Percentiles rank a stretch among this genome's conserved stretches.
phyloP scores from a whole-genome alignment of 148 eudicot species.

The Mesembryanthemum crystallinum region DNA sequence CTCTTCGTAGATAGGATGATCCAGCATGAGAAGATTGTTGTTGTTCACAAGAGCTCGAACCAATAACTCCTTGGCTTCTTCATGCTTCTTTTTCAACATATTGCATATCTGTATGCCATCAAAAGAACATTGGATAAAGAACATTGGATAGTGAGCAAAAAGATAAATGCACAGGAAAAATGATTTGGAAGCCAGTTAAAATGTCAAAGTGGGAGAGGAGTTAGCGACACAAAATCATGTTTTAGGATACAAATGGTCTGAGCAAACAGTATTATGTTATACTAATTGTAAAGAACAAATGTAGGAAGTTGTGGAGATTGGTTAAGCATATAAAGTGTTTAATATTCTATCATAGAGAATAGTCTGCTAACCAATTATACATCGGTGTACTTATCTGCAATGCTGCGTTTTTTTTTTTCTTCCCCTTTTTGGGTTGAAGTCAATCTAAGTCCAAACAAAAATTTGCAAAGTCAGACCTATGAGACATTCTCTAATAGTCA shows the following conservation, averaged over 20 bases:
- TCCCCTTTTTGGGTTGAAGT: no score
- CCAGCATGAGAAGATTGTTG: conserved; percentile 81
- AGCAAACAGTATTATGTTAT: not conserved
- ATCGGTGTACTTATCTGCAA: no score
- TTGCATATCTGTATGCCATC: conserved; percentile 57
- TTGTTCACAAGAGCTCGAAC: conserved; percentile 77
- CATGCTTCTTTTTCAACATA: conserved; percentile 80
- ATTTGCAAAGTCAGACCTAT: no score
- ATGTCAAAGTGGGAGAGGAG: not conserved
- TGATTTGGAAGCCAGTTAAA: not conserved
- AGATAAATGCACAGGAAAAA: not conserved
- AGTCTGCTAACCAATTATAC: no score
- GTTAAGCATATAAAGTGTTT: not conserved
- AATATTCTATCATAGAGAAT: not conserved
- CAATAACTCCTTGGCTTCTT: conserved; percentile 89
- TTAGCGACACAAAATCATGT: not conserved
- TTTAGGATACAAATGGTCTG: not conserved
- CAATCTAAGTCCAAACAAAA: no score
- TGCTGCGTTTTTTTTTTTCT: no score
- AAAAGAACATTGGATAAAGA: not conserved
- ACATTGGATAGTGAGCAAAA: not conserved
- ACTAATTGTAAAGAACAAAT: not conserved
- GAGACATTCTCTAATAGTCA: no score
- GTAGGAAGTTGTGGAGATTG: not conserved
- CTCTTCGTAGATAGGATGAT: conserved; percentile 62